Base-by-base conservation (phyloP, 495 filamentous ascomycete species). In the Aspergillus biplanus region DNA sequence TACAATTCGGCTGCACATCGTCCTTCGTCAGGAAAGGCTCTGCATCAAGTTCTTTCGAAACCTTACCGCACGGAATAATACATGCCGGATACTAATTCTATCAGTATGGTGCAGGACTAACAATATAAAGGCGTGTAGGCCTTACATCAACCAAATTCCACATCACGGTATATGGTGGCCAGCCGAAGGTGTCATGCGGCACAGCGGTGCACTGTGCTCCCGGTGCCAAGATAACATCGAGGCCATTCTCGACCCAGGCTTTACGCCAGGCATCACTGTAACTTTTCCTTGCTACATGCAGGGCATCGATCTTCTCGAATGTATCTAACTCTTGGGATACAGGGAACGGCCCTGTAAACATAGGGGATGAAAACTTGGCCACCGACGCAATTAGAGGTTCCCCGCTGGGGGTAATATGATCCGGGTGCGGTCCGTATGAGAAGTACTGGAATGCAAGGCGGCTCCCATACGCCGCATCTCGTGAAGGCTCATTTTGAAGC, bases 121-220 rank as follows among this genome's bases (percentile, higher is more conserved):
- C 6, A 3, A 7, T 44, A 2, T 15, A 31, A 35, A 2, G 21
- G 21, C 1, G 2, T 27, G 1, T 8, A 61, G 31, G 37, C 18
- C 82, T 72, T 68, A 85, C 83, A 70, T 85, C 82, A 6, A 85
- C 50, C 60, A 85, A n/a, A 65, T 85, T 85, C 73, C 76, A 75
- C 33, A 85, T 56, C 9, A 78, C 64, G 6, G 84, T 84, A 66
- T 85, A 85, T n/a, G 77, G 64, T 16, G 79, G 73, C 68, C 80
- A 71, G 0, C 81, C 82, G 65, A 75, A 86, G 0, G 75, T 79
- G 69, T 86, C 84, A 67, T 83, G 75, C 21, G 71, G 71, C 18
- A 79, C 75, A 4, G 83, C 82, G 3, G 82, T 83, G n/a, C 67
- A 78, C 69, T 82, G 78, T 31, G 78, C 74, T 37, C 76, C 75